Evolutionary conservation across 768 basidiomycete species (phyloP), one percentile per base, ranked within the genome.

Genomic region (Macrolepiota albuminosa): DNA sequence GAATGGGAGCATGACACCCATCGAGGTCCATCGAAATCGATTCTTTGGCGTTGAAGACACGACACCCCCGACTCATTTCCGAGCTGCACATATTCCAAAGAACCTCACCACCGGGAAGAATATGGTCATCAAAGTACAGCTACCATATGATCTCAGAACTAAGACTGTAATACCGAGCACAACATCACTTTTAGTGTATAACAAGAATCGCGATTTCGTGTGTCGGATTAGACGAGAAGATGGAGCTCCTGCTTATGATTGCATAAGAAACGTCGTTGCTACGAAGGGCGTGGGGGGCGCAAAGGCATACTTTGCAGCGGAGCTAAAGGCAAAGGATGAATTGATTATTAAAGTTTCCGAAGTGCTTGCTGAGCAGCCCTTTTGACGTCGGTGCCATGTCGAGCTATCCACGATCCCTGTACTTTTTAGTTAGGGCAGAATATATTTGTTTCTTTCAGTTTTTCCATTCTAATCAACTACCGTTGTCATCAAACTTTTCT

Each of bases 291-390:
- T 58, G 5, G 62, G 64, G 6, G 60, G 62, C 1, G 51, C 58
- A 45, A 85, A 84, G 65, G 84, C 78, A 0, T 85, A 85, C 64
- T 84, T 85, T 53, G 72, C 76, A 10, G 84, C 83, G 0, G 80
- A 83, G 64, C 59, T 86, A 67, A 76, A 69, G 65, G 75, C 70
- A 47, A 70, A 72, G 49, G 72, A 83, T 50, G 77, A 79, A 63
- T 60, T 86, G 51, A 71, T 81, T 2, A 75, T 86, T 31, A 83
- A 84, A 63, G 67, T 78, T 6, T 76, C 76, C 2, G 81, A 85
- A 50, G 73, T 81, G 7, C 67, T 84, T 54, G 84, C 83, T 1
- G 83, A 80, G 63, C 84, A 85, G 61, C 81, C 83, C 0, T 85
- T 84, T 60, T 83, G 66, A 71, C 16, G 18, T 36, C 10, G 14